Conservation (phyloP, 1,139 yeast genomes). For the Pichia cactophila region DNA sequence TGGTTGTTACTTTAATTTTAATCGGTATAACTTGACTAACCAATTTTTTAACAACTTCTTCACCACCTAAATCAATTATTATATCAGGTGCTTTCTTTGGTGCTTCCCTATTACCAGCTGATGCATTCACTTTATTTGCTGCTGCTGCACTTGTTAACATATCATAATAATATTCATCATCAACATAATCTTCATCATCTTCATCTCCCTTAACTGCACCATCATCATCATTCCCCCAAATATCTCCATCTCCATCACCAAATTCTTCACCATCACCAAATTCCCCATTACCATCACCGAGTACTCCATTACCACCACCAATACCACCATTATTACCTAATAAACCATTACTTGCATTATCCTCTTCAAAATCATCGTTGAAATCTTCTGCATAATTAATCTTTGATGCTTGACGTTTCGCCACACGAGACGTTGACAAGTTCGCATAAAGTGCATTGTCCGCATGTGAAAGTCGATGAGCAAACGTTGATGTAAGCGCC, state of each 20-base stretch:
- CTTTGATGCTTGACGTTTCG: conserved; percentile 64
- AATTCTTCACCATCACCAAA: conserved; percentile 31
- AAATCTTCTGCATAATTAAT: conserved; percentile 79
- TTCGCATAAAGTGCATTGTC: conserved; percentile 53
- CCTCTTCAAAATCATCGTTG: conserved; percentile 54
- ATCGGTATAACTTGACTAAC: conserved; percentile 59
- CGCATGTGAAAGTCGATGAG: conserved; percentile 59
- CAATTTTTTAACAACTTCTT: conserved; percentile 18
- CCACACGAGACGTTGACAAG: conserved; percentile 68
- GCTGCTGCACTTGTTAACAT: neutral
- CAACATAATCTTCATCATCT: conserved; percentile 37
- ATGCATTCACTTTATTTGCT: conserved; percentile 12
- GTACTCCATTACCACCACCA: neutral
- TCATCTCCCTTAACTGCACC: conserved; percentile 44
- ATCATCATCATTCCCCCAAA: conserved; percentile 17
- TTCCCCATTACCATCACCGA: neutral
- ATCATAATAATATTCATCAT: conserved; percentile 10
- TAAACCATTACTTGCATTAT: conserved; percentile 17
- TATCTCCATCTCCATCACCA: conserved; percentile 32
- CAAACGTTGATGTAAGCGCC: conserved; percentile 64
- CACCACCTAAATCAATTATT: conserved; percentile 11
- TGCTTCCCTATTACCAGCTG: conserved; percentile 31
- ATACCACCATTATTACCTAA: neutral
- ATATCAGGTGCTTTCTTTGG: conserved; percentile 27
- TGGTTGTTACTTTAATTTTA: conserved; percentile 64